A percentile compares a stretch with the other conserved stretches of the same genome.
phyloP scores from a whole-genome alignment of 805 yeast species.

The Kodamaea lidongshanica region DNA sequence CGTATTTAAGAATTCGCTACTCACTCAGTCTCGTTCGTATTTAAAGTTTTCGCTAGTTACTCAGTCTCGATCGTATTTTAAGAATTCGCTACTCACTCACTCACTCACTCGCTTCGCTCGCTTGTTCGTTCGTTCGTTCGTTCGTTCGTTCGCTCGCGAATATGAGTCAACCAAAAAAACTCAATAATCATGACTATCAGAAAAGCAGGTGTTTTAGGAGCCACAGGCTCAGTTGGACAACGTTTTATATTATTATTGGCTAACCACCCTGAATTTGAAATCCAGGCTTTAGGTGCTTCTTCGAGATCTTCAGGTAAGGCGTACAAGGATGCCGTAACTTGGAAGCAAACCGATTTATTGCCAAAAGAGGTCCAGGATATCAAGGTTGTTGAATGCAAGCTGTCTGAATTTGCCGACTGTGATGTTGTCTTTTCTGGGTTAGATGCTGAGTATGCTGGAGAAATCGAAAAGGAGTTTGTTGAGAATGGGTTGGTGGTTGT shows the following conservation, averaged over 20 bases:
- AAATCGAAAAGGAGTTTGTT: conserved; percentile 78
- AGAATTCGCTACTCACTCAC: no score
- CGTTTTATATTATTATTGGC: conserved; percentile 81
- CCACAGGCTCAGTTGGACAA: conserved; percentile 98
- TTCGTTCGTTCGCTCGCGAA: no score
- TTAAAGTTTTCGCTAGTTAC: no score
- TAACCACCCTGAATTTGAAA: conserved; percentile 84
- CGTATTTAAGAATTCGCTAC: no score
- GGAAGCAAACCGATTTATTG: conserved; percentile 87
- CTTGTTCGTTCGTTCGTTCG: no score
- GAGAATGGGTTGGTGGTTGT: conserved; percentile 78
- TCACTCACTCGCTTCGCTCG: no score
- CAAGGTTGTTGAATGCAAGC: conserved; percentile 70
- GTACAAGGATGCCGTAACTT: conserved; percentile 78
- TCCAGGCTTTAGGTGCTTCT: conserved; percentile 86
- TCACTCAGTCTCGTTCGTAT: no score
- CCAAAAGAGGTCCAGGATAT: conserved; percentile 63
- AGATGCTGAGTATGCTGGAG: conserved; percentile 90
- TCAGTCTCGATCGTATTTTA: no score
- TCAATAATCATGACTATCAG: conserved; percentile 5
- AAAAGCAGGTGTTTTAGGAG: conserved; percentile 89
- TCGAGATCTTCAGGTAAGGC: conserved; percentile 87
- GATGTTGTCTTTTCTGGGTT: conserved; percentile 93
- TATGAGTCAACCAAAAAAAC: no score
- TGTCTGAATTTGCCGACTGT: conserved; percentile 76